A percentile compares a stretch with the other conserved stretches of the same genome.
These are phyloP conservation scores for Candida tibetensis DNA, from an alignment of 805 yeast species.

Conservation along the genomic window DNA sequence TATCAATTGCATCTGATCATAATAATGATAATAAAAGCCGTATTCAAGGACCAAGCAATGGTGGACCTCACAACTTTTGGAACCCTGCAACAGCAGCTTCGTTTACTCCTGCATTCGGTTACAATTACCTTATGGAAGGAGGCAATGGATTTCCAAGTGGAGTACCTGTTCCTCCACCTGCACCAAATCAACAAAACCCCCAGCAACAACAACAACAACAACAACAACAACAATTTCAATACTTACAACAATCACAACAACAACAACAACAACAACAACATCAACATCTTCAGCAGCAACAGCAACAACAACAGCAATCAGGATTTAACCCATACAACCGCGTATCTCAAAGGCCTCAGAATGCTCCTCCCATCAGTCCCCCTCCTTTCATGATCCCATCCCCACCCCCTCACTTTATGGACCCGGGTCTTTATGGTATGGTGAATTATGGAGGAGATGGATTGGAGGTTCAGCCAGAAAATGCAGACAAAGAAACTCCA, in stretches of 20 bases:
- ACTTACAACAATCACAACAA: too few species aligned
- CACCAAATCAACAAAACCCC: slow-evolving; percentile 9
- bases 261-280: too few species aligned
- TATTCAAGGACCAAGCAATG: slow-evolving; percentile 1
- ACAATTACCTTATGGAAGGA: slow-evolving; percentile 29
- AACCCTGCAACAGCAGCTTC: slow-evolving; percentile 63
- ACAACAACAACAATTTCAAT: too few species aligned
- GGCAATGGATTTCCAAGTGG: slow-evolving; percentile 10
- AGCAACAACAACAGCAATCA: slow-evolving; percentile 5
- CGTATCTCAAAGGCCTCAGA: slow-evolving; percentile 25
- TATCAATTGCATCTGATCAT: slow-evolving; percentile 30
- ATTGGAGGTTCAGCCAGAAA: slow-evolving; percentile 9
- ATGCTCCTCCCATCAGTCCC: slow-evolving; percentile 34
- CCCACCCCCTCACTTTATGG: slow-evolving; percentile 38
- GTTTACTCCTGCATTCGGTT: slow-evolving; percentile 46
- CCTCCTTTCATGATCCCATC: slow-evolving; percentile 41
- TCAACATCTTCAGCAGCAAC: slow-evolving; percentile 13
- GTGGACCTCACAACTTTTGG: slow-evolving; percentile 48
- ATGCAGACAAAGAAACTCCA: slow-evolving; percentile 2
- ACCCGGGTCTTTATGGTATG: slow-evolving; percentile 34
- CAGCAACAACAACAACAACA: slow-evolving; percentile 3
- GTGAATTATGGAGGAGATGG: slow-evolving; percentile 19
- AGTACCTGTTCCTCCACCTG: slow-evolving; percentile 21
- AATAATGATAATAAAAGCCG: slow-evolving; percentile 14
- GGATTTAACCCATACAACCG: slow-evolving; percentile 27